phyloP scores from a whole-genome alignment of 352 stramenopile genomes.

The Pythium scleroteichum region DNA sequence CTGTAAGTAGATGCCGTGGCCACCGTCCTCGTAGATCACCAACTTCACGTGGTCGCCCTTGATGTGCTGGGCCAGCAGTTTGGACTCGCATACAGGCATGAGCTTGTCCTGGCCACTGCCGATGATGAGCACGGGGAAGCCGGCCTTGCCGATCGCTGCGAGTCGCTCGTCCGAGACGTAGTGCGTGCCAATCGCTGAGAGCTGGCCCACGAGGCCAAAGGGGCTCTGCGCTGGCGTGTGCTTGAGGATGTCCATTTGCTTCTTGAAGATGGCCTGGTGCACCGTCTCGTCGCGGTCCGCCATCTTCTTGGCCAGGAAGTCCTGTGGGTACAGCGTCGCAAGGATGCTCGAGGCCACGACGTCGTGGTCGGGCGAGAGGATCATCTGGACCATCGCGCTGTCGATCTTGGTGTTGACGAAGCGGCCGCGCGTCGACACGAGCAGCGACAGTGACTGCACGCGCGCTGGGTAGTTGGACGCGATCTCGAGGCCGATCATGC shows the following conservation, averaged over 20 bases:
- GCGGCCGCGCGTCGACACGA: slow-evolving; percentile 50
- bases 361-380: slow-evolving; percentile 35
- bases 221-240: slow-evolving; percentile 1
- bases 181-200: slow-evolving; percentile 34
- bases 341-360: slow-evolving; percentile 32
- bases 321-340: slow-evolving; percentile 37
- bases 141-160: slow-evolving; percentile 35
- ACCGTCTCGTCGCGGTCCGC: slow-evolving; percentile 23
- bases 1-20: slow-evolving; percentile 44
- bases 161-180: slow-evolving; percentile 52
- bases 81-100: slow-evolving; percentile 41
- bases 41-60: slow-evolving; percentile 40
- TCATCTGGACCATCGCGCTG: slow-evolving; percentile 26
- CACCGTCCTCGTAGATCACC: slow-evolving; percentile 46
- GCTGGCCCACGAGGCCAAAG: slow-evolving; percentile 20
- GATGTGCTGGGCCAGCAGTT: slow-evolving; percentile 40
- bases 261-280: slow-evolving; percentile 14
- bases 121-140: slow-evolving; percentile 54
- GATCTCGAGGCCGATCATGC: slow-evolving; percentile 61
- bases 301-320: slow-evolving; percentile 36
- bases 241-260: slow-evolving; percentile 12
- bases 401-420: slow-evolving; percentile 32
- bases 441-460: slow-evolving; percentile 50
- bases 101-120: slow-evolving; percentile 45
- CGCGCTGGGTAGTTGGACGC: slow-evolving; percentile 40